These are phyloP conservation scores for Astrephomene gubernaculifera DNA, from an alignment of 139 green algal species.

Conservation along the genomic window DNA sequence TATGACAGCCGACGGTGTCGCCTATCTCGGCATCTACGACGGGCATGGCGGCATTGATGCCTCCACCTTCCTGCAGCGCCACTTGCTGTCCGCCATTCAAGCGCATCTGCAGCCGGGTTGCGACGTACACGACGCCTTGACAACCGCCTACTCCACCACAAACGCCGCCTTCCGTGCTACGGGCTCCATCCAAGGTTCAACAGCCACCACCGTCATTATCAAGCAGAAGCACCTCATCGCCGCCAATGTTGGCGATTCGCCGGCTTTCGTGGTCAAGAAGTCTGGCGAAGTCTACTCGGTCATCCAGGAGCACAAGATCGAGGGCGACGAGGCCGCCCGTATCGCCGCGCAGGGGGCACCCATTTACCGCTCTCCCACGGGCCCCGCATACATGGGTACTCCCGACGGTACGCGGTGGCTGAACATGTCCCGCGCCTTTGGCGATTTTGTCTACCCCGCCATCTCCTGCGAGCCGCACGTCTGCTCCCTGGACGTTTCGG, in stretches of 20 bases:
- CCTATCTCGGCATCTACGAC: constrained; percentile 33
- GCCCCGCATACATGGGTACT: constrained; percentile 40
- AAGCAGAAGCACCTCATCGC: constrained; percentile 22
- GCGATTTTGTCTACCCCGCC: constrained; percentile 41
- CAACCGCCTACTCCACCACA: not conserved
- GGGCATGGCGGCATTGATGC: constrained; percentile 33
- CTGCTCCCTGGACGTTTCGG: constrained; percentile 33
- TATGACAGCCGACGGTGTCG: constrained; percentile 14
- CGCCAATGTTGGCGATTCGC: constrained; percentile 43
- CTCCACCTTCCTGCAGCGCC: constrained; percentile 29
- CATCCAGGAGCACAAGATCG: constrained; percentile 37
- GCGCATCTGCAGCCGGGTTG: constrained; percentile 26
- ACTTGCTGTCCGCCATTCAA: constrained; percentile 24
- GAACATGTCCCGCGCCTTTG: constrained; percentile 39
- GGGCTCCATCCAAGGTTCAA: constrained; percentile 38
- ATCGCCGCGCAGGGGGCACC: constrained; percentile 4
- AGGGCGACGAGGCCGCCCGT: constrained; percentile 31
- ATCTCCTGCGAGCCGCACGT: constrained; percentile 42
- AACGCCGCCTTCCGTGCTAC: constrained; percentile 29
- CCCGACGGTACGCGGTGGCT: constrained; percentile 43
- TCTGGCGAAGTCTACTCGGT: constrained; percentile 21
- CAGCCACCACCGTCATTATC: constrained; percentile 26
- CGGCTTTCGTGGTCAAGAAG: constrained; percentile 33
- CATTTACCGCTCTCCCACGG: constrained; percentile 15
- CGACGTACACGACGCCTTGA: constrained; percentile 28